phyloP scores from a whole-genome alignment of 805 yeast species.

The Helenozyma rhizophorensis region DNA sequence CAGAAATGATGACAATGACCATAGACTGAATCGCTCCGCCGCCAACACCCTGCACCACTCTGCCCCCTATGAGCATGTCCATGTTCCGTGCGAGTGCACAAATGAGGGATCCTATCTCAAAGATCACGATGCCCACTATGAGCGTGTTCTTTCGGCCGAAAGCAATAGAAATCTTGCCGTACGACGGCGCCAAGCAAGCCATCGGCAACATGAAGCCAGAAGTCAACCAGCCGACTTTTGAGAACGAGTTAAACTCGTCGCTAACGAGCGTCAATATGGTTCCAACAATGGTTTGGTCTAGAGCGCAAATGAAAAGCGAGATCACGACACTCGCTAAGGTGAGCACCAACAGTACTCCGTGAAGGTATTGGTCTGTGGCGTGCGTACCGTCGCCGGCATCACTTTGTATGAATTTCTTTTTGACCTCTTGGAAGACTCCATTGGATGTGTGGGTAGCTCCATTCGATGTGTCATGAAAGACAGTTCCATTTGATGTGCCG shows the following conservation, averaged over 20 bases:
- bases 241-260: conserved; percentile 44
- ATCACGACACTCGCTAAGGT: conserved; percentile 27
- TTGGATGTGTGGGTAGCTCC: too few relatives aligned
- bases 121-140: conserved; percentile 45
- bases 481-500: too few relatives aligned
- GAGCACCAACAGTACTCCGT: conserved; percentile 23
- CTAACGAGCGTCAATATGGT: conserved; percentile 50
- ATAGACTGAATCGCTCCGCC: conserved; percentile 64
- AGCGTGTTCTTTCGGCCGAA: conserved; percentile 54
- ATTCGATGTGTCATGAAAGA: too few relatives aligned
- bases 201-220: conserved; percentile 52
- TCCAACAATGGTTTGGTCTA: conserved; percentile 58
- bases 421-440: too few relatives aligned
- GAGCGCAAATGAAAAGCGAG: conserved; percentile 38
- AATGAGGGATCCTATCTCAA: conserved; percentile 60
- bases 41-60: conserved; percentile 69
- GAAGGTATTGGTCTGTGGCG: conserved; percentile 31
- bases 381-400: conserved; percentile 41
- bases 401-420: conserved; percentile 20
- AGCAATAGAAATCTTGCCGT: conserved; percentile 54
- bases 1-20: conserved; percentile 54
- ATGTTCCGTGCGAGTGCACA: conserved; percentile 52
- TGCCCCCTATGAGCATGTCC: conserved; percentile 63
- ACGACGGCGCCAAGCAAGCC: conserved; percentile 50
- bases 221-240: conserved; percentile 56